phyloP scores from a whole-genome alignment of 371 early-diverging fungal species.

The Actinomortierella wolfii region DNA sequence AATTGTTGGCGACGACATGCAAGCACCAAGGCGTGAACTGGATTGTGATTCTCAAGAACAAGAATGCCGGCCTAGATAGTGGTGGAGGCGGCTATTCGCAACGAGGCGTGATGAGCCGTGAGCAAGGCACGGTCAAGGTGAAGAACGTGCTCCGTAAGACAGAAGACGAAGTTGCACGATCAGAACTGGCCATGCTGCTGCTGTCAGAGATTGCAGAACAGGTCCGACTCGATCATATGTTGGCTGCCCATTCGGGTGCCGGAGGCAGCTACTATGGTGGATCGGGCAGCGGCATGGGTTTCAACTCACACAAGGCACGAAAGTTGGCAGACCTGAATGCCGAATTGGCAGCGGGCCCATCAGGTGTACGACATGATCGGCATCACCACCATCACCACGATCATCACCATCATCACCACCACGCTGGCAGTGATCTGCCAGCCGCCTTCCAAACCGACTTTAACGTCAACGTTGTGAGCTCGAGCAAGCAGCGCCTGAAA shows the following conservation, averaged over 20 bases:
- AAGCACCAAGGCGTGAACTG: slow-evolving; percentile 77
- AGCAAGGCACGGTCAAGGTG: slow-evolving; percentile 65
- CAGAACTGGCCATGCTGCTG: slow-evolving; percentile 64
- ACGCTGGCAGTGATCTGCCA: slow-evolving; percentile 17
- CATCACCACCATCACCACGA: slow-evolving; percentile 41
- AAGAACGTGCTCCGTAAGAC: slow-evolving; percentile 70
- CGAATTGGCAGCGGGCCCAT: slow-evolving; percentile 16
- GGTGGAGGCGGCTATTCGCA: slow-evolving; percentile 1
- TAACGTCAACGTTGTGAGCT: slow-evolving; percentile 45
- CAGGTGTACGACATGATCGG: slow-evolving; percentile 22
- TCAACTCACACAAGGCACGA: slow-evolving; percentile 53
- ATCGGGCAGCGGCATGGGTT: slow-evolving; percentile 59
- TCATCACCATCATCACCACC: slow-evolving; percentile 24
- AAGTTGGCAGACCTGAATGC: slow-evolving; percentile 44
- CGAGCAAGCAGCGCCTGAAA: slow-evolving; percentile 57
- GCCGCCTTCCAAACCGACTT: slow-evolving; percentile 15
- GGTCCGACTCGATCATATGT: slow-evolving; percentile 54
- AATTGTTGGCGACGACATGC: slow-evolving; percentile 65
- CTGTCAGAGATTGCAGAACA: slow-evolving; percentile 74
- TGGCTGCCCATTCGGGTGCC: slow-evolving; percentile 39
- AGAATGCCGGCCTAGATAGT: slow-evolving; percentile 40
- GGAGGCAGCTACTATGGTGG: slow-evolving; percentile 24
- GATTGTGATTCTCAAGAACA: slow-evolving; percentile 78
- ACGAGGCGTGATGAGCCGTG: slow-evolving; percentile 23
- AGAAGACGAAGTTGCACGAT: slow-evolving; percentile 67